A percentile compares a stretch with the other conserved stretches of the same genome.
Conservation (phyloP, 2,329 filamentous ascomycete species). For the Colletotrichum truncatum region DNA sequence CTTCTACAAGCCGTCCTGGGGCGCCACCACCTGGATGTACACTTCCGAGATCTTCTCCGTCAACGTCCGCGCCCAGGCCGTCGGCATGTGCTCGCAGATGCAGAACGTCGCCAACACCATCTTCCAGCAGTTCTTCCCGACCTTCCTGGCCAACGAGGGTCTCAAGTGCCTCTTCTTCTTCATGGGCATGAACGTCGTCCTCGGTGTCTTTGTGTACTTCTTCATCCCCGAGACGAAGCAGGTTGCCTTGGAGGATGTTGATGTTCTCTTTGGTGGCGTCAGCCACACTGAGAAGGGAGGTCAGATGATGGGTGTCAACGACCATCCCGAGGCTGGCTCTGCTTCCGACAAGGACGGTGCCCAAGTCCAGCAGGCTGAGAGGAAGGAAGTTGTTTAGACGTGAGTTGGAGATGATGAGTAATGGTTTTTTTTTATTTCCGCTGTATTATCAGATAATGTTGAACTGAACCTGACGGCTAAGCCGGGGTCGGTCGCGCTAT, state of each 20-base stretch:
- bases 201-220: constrained; percentile 60
- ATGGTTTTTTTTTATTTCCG: background rate
- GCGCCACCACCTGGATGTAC: constrained; percentile 77
- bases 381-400: constrained; percentile 11
- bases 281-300: constrained; percentile 65
- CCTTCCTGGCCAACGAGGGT: constrained; percentile 66
- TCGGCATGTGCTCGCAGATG: constrained; percentile 70
- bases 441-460: background rate
- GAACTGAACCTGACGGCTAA: background rate
- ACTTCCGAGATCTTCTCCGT: constrained; percentile 75
- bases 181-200: constrained; percentile 54
- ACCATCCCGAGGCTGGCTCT: background rate
- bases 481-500: background rate
- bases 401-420: background rate
- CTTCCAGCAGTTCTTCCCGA: constrained; percentile 77
- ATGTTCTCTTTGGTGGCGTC: constrained; percentile 62
- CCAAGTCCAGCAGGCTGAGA: constrained; percentile 21
- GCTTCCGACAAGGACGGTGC: constrained; percentile 3
- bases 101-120: constrained; percentile 74
- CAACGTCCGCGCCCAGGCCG: constrained; percentile 77
- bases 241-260: constrained; percentile 64
- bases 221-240: constrained; percentile 61
- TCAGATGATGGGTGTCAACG: constrained; percentile 47
- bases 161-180: constrained; percentile 52
- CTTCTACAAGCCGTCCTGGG: constrained; percentile 77